phyloP scores from a whole-genome alignment of 2,329 filamentous ascomycete genomes.

The Corinectria fuckeliana region DNA sequence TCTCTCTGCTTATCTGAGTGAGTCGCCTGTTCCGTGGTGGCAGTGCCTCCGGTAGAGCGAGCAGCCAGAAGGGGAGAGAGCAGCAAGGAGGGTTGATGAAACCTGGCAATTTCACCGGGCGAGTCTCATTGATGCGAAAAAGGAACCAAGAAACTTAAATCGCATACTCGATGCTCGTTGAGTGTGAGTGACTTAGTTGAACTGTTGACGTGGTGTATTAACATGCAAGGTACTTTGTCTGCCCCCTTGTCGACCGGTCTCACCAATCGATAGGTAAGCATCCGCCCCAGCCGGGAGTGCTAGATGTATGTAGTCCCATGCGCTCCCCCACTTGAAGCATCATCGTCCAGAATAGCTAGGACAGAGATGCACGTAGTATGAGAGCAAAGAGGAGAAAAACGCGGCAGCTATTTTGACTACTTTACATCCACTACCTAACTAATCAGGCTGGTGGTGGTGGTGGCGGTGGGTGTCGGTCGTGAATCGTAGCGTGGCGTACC shows the following conservation, averaged over 20 bases:
- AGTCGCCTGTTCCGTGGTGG: constrained; percentile 3
- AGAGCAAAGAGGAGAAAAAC: neutral
- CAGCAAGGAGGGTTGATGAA: constrained; percentile 11
- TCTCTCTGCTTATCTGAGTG: constrained; percentile 4
- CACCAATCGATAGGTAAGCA: constrained; percentile 32
- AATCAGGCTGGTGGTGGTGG: neutral
- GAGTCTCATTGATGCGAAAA: too few relatives aligned
- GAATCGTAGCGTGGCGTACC: too few relatives aligned
- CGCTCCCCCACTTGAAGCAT: constrained; percentile 19
- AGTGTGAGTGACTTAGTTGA: neutral
- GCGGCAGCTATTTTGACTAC: neutral
- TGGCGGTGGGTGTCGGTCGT: neutral
- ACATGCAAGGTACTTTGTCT: neutral
- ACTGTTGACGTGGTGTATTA: neutral
- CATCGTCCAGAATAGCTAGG: neutral
- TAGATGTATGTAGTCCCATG: constrained; percentile 19
- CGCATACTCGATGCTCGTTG: neutral
- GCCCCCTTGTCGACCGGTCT: constrained; percentile 9
- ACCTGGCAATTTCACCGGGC: constrained; percentile 13
- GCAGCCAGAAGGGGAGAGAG: constrained; percentile 12
- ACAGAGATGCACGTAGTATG: neutral
- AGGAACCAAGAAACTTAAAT: neutral
- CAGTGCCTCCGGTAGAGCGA: neutral
- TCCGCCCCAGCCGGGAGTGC: constrained; percentile 19
- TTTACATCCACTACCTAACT: neutral